Evolutionary conservation across 352 stramenopile species (phyloP).

Genomic region (Phytophthora palmivora): DNA sequence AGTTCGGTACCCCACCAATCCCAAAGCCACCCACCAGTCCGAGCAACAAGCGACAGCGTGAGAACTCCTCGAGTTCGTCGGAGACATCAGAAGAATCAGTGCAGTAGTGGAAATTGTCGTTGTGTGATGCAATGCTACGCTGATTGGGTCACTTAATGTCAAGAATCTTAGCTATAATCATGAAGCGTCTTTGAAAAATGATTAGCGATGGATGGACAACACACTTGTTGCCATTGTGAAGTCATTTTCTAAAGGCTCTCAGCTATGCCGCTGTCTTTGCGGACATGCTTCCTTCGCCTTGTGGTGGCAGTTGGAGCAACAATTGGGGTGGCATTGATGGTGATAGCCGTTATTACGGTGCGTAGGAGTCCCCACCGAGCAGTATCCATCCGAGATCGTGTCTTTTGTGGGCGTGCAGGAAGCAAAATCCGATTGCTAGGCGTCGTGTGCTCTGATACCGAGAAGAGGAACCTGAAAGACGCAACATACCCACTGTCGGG

Average conservation of each 20-base stretch:
- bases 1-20: slow-evolving; percentile 37
- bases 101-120: slow-evolving; percentile 20
- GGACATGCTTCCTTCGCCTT: slow-evolving; percentile 17
- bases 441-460: not conserved
- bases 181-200: no score
- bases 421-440: not conserved
- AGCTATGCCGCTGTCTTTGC: slow-evolving; percentile 1
- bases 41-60: slow-evolving; percentile 38
- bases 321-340: slow-evolving; percentile 2
- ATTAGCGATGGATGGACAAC: slow-evolving; percentile 26
- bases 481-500: not conserved
- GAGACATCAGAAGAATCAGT: slow-evolving; percentile 43
- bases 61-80: slow-evolving; percentile 41
- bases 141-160: slow-evolving; percentile 11
- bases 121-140: not conserved
- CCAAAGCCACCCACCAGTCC: slow-evolving; percentile 30
- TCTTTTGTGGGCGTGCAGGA: not conserved
- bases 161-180: no score
- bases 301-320: slow-evolving; percentile 14
- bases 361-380: not conserved
- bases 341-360: slow-evolving; percentile 2
- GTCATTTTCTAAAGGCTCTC: slow-evolving; percentile 2
- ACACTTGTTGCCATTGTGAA: not conserved
- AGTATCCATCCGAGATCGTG: not conserved
- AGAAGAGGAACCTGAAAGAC: slow-evolving; percentile 8